Evolutionary conservation across 352 stramenopile genomes (phyloP).

Genomic region (Phytophthora pseudosyringae): DNA sequence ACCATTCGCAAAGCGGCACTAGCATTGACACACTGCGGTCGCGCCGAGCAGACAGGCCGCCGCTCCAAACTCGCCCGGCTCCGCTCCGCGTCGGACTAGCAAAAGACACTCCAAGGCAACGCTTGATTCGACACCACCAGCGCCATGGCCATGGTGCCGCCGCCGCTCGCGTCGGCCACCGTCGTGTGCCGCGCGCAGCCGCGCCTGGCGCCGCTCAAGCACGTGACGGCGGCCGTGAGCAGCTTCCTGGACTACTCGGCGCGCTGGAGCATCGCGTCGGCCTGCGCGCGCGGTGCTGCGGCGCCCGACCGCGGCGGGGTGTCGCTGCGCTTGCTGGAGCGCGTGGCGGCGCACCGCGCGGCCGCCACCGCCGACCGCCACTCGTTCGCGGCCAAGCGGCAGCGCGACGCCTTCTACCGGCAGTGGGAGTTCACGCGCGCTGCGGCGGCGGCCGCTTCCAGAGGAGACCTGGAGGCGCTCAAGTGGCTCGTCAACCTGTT

Average conservation of each 20-base stretch:
- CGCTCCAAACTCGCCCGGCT: constrained; percentile 12
- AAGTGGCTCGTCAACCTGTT: constrained; percentile 33
- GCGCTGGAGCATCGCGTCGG: constrained; percentile 31
- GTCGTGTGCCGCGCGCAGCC: constrained; percentile 38
- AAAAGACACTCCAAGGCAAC: constrained; percentile 8
- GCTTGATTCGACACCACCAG: background rate
- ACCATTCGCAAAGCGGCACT: constrained; percentile 6
- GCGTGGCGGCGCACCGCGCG: constrained; percentile 23
- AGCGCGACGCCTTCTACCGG: constrained; percentile 28
- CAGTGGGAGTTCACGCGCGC: constrained; percentile 44
- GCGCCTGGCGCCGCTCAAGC: constrained; percentile 33
- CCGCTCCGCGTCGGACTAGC: constrained; percentile 27
- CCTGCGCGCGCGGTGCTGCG: constrained; percentile 17
- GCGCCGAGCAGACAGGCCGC: constrained; percentile 29
- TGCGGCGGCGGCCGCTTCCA: constrained; percentile 15
- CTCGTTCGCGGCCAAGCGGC: constrained; percentile 5
- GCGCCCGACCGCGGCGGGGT: constrained; percentile 1
- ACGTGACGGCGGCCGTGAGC: constrained; percentile 36
- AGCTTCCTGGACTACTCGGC: constrained; percentile 39
- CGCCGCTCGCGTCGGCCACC: constrained; percentile 28
- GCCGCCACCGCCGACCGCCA: constrained; percentile 1
- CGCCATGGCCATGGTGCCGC: constrained; percentile 2
- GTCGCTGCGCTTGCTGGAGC: constrained; percentile 26
- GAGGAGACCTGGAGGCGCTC: constrained; percentile 30
- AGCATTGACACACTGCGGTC: background rate